Evolutionary conservation across 1,284 basidiomycete genomes (phyloP).

Genomic region (Irpex sp.): DNA sequence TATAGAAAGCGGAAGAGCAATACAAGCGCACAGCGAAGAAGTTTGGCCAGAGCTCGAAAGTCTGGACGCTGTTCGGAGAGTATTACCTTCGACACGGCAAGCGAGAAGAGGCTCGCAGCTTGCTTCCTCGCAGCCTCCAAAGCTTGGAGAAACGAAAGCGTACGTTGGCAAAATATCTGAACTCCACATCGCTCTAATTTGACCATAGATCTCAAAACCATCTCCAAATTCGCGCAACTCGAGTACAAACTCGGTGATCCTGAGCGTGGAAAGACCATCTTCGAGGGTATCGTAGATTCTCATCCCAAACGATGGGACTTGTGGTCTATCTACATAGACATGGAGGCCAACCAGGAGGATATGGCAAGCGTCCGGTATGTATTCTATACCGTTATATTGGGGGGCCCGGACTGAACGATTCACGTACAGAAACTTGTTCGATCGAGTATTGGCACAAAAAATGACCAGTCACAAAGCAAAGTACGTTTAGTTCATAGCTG

Average conservation of each 20-base stretch:
- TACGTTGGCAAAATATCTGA: slow-evolving; percentile 26
- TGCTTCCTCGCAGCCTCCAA: slow-evolving; percentile 89
- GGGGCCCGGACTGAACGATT: neutral
- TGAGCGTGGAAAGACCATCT: slow-evolving; percentile 93
- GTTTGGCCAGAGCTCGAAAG: slow-evolving; percentile 88
- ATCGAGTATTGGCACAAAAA: slow-evolving; percentile 78
- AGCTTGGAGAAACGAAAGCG: slow-evolving; percentile 94
- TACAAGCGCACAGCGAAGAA: slow-evolving; percentile 87
- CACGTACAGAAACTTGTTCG: slow-evolving; percentile 70
- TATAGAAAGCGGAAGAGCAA: slow-evolving; percentile 83
- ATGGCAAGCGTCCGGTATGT: slow-evolving; percentile 72
- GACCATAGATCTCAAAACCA: slow-evolving; percentile 83
- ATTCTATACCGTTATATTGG: slow-evolving; percentile 5
- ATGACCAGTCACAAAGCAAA: slow-evolving; percentile 95
- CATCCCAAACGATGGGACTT: slow-evolving; percentile 94
- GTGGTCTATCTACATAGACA: slow-evolving; percentile 97
- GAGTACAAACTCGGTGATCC: slow-evolving; percentile 95
- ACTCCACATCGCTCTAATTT: neutral
- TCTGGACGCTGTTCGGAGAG: slow-evolving; percentile 89
- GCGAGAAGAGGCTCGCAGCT: slow-evolving; percentile 77
- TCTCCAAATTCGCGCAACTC: slow-evolving; percentile 90
- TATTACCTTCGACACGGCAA: slow-evolving; percentile 72
- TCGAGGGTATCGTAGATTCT: slow-evolving; percentile 93
- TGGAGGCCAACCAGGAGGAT: slow-evolving; percentile 80
- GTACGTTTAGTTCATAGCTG: slow-evolving; percentile 37